These are phyloP conservation scores for Euphrasia arctica DNA, from an alignment of 305 asterid species.

Conservation along the genomic window DNA sequence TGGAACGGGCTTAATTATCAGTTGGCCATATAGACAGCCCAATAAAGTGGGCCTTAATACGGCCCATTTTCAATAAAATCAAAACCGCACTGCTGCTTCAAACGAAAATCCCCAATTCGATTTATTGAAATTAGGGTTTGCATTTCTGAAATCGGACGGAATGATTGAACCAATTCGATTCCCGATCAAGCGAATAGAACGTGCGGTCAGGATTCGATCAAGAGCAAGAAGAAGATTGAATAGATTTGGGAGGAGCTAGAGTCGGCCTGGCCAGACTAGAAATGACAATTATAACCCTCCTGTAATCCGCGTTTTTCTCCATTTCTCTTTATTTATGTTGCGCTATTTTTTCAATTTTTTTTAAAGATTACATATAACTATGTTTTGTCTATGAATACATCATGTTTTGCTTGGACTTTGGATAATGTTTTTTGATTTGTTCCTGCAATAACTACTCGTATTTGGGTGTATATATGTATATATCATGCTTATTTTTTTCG, in stretches of 20 bases:
- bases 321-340: background rate
- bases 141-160: background rate
- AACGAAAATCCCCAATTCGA: background rate
- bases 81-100: background rate
- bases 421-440: background rate
- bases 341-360: background rate
- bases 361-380: background rate
- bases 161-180: conserved; percentile 6
- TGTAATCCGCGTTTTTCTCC: conserved; percentile 51
- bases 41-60: background rate
- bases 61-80: background rate
- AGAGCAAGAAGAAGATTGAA: conserved; percentile 43
- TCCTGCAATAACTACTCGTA: too few relatives aligned
- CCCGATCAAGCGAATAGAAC: conserved; percentile 33
- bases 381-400: too few relatives aligned
- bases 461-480: too few relatives aligned
- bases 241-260: too few relatives aligned
- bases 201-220: conserved; percentile 35
- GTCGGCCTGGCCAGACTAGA: conserved; percentile 34
- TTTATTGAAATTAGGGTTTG: conserved; percentile 27
- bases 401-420: background rate
- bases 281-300: conserved; percentile 67
- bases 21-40: background rate
- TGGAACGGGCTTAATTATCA: too few relatives aligned
- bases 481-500: too few relatives aligned